Percentiles rank a stretch among this genome's conserved stretches.
Conservation (phyloP, 495 filamentous ascomycete genomes). For the Trichoderma erinaceum region DNA sequence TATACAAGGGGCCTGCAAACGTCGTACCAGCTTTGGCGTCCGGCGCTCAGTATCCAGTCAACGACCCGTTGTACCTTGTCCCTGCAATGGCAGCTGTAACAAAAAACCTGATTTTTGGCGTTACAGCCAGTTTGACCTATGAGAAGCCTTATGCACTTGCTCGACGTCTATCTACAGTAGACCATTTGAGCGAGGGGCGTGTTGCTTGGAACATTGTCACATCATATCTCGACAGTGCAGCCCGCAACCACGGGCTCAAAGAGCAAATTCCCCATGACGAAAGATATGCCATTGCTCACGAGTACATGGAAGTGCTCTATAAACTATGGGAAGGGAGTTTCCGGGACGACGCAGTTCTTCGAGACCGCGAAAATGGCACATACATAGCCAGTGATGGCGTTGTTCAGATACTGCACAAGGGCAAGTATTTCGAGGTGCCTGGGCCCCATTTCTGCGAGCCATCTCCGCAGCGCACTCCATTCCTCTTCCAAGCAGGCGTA, state of each 20-base stretch:
- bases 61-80: conserved; percentile 47
- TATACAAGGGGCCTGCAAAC: conserved; percentile 47
- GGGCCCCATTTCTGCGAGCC: conserved; percentile 53
- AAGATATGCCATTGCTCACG: conserved; percentile 54
- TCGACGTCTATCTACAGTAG: conserved; percentile 55
- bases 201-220: conserved; percentile 65
- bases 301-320: conserved; percentile 54
- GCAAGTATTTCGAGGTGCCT: conserved; percentile 50
- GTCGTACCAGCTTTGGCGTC: conserved; percentile 37
- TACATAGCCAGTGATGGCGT: conserved; percentile 52
- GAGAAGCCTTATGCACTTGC: conserved; percentile 54
- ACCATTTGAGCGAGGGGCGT: conserved; percentile 54
- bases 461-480: conserved; percentile 56
- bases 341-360: conserved; percentile 47
- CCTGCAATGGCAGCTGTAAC: conserved; percentile 53
- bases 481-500: conserved; percentile 60
- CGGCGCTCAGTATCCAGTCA: conserved; percentile 54
- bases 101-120: conserved; percentile 48
- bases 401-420: conserved; percentile 53
- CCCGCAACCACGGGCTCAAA: conserved; percentile 52
- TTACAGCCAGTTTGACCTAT: conserved; percentile 54
- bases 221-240: conserved; percentile 52
- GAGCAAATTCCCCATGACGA: conserved; percentile 55
- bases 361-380: conserved; percentile 42
- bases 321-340: conserved; percentile 60